phyloP scores from a whole-genome alignment of 2,329 filamentous ascomycete species.

The Calonectria multiphialidica region DNA sequence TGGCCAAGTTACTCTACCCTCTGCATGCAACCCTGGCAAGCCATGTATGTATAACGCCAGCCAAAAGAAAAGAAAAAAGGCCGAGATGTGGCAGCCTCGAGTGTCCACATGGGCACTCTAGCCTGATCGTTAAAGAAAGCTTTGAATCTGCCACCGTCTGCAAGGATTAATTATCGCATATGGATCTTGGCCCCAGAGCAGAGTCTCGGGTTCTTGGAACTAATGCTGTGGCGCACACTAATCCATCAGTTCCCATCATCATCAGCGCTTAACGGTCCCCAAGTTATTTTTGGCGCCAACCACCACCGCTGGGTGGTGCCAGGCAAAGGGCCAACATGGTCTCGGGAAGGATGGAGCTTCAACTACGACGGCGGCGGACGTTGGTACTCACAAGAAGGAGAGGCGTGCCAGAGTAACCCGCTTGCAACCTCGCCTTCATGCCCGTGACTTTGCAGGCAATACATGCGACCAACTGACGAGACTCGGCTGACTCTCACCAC shows the following conservation, averaged over 20 bases:
- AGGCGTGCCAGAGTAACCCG: not conserved
- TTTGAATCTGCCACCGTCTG: not conserved
- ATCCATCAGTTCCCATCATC: constrained; percentile 12
- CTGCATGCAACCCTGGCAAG: not conserved
- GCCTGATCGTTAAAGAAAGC: not conserved
- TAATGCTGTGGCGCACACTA: constrained; percentile 13
- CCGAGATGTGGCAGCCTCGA: not conserved
- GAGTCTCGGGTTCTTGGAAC: not conserved
- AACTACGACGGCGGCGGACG: not conserved
- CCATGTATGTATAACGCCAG: not conserved
- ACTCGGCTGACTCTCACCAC: constrained; percentile 18
- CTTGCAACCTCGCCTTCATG: not conserved
- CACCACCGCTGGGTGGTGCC: constrained; percentile 5
- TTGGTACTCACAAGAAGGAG: not conserved
- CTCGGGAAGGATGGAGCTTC: constrained; percentile 1
- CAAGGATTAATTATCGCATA: constrained; percentile 1
- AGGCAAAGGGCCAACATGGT: not conserved
- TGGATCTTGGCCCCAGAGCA: not conserved
- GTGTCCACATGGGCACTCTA: not conserved
- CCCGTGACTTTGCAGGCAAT: constrained; percentile 3
- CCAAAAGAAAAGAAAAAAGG: not conserved
- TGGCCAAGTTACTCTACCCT: not conserved
- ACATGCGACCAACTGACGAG: constrained; percentile 16
- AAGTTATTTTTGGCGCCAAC: constrained; percentile 30
- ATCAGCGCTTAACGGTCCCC: constrained; percentile 27